phyloP scores from a whole-genome alignment of 2,329 filamentous ascomycete species.

The Aspergillus costaricaensis region DNA sequence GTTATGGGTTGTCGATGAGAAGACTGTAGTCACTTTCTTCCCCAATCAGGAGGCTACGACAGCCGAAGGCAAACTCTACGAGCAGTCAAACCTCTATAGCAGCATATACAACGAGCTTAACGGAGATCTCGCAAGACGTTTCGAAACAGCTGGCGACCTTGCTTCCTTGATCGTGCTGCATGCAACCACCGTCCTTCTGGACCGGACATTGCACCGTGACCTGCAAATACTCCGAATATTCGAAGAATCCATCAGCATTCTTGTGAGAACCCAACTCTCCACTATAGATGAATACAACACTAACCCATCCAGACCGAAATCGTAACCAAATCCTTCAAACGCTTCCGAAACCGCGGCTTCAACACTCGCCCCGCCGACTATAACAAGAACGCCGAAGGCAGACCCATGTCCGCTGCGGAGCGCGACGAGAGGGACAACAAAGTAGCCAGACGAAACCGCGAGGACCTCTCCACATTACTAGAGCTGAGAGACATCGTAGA shows the following conservation, averaged over 20 bases:
- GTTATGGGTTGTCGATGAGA: constrained; percentile 50
- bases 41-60: constrained; percentile 38
- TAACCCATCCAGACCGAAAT: constrained; percentile 55
- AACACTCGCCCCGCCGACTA: constrained; percentile 42
- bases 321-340: constrained; percentile 64
- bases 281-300: fast-evolving
- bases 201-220: constrained; percentile 61
- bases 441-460: constrained; percentile 60
- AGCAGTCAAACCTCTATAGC: constrained; percentile 61
- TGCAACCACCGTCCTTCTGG: constrained; percentile 63
- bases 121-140: constrained; percentile 63
- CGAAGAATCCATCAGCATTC: constrained; percentile 65
- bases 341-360: constrained; percentile 62
- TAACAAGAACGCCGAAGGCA: constrained; percentile 32
- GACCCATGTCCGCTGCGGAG: constrained; percentile 34
- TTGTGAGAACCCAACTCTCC: constrained; percentile 45
- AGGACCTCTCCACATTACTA: constrained; percentile 63
- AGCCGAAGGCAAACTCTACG: constrained; percentile 36
- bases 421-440: constrained; percentile 49
- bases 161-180: constrained; percentile 64
- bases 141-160: constrained; percentile 63
- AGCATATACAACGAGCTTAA: constrained; percentile 68
- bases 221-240: constrained; percentile 67
- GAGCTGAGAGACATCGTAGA: constrained; percentile 67
- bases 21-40: constrained; percentile 38